A percentile compares a stretch with the other conserved stretches of the same genome.
These are phyloP conservation scores for Mucor sp. DNA, from an alignment of 371 early-diverging fungal species.

Conservation along the genomic window DNA sequence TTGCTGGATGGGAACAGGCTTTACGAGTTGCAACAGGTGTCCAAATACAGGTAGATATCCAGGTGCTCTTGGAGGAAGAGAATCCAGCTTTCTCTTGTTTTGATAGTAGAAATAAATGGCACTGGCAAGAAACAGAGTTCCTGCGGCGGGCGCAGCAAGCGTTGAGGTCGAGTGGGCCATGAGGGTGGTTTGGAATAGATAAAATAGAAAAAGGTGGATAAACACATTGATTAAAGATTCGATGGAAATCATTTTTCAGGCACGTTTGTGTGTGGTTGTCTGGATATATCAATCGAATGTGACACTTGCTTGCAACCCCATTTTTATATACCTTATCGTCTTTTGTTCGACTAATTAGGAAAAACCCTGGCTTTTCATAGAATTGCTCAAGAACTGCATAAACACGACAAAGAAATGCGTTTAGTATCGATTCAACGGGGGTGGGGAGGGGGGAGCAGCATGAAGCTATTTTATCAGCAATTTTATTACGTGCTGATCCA, in stretches of 20 bases:
- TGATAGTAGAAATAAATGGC: not conserved
- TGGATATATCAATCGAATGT: not conserved
- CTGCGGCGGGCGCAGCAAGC: not conserved
- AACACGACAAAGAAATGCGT: not conserved
- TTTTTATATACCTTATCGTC: not conserved
- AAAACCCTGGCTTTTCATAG: not conserved
- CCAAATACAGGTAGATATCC: constrained; percentile 44
- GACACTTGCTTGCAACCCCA: not conserved
- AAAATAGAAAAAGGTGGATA: not conserved
- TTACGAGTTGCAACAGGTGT: constrained; percentile 30
- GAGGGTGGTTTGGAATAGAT: not conserved
- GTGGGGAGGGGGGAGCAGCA: too few relatives aligned
- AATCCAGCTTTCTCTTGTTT: not conserved
- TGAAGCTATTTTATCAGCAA: too few relatives aligned
- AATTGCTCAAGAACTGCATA: not conserved
- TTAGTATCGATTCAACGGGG: not conserved
- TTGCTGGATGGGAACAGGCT: constrained; percentile 31
- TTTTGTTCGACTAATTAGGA: not conserved
- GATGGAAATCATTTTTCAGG: not conserved
- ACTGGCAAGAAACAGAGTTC: not conserved
- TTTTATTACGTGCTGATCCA: too few relatives aligned
- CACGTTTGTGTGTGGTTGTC: not conserved
- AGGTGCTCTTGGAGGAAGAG: constrained; percentile 22
- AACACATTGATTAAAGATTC: not conserved
- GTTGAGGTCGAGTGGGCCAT: not conserved